Percentiles rank a stretch among this genome's conserved stretches.
Conservation (phyloP, 176 grass and related monocot genomes). For the Avena sativa region DNA sequence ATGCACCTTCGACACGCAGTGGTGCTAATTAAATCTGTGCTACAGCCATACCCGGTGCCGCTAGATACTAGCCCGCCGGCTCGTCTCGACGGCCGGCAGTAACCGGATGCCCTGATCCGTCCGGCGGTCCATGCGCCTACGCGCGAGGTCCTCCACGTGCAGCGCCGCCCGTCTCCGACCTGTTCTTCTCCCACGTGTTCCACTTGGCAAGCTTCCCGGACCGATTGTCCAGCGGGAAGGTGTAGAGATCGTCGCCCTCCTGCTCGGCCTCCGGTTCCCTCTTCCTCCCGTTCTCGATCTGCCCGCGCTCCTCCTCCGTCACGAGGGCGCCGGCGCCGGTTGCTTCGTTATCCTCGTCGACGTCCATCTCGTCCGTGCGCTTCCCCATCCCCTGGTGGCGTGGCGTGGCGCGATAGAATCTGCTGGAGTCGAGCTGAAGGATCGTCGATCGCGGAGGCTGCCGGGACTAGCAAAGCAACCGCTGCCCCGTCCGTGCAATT, state of each 20-base stretch:
- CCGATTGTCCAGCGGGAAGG: constrained; percentile 13
- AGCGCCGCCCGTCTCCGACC: background rate
- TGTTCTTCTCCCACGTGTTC: constrained; percentile 1
- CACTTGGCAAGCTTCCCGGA: constrained; percentile 9
- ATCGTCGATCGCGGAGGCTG: too few relatives aligned
- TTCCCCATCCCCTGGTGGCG: background rate
- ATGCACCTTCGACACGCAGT: too few relatives aligned
- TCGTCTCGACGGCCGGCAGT: background rate
- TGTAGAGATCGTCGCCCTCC: constrained; percentile 23
- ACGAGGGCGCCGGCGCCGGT: background rate
- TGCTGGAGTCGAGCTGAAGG: too few relatives aligned
- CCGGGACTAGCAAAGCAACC: too few relatives aligned
- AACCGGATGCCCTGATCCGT: background rate
- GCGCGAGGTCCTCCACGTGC: background rate
- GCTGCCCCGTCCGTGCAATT: too few relatives aligned
- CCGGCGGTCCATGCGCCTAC: background rate
- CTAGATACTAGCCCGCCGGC: too few relatives aligned
- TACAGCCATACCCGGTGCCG: too few relatives aligned
- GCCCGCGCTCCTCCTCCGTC: background rate
- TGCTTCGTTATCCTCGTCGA: background rate
- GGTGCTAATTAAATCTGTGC: too few relatives aligned
- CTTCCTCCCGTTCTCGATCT: background rate
- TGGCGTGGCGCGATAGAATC: too few relatives aligned
- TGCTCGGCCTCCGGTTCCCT: background rate
- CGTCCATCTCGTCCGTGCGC: background rate